Evolutionary conservation across 129 eudicot species (phyloP).

Genomic region (Glebionis coronaria): DNA sequence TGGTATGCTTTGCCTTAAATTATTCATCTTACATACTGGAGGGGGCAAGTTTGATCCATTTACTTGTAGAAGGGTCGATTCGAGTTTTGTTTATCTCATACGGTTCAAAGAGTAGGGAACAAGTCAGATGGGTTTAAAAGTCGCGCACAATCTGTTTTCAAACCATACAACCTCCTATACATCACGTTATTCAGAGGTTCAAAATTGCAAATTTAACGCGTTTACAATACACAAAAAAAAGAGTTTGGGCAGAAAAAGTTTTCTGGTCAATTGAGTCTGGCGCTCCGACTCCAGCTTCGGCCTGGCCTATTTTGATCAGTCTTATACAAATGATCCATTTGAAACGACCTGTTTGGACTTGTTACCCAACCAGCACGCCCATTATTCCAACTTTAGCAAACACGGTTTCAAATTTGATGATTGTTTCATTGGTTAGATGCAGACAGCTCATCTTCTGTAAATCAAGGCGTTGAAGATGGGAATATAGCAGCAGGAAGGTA

Average conservation of each 20-base stretch:
- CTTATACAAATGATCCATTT: constrained; percentile 9
- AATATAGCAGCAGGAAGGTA: constrained; percentile 51
- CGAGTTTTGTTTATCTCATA: constrained; percentile 1
- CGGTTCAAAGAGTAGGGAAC: background rate
- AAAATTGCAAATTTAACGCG: background rate
- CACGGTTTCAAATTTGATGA: constrained; percentile 6
- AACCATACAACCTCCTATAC: constrained; percentile 2
- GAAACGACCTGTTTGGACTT: background rate
- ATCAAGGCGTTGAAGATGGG: constrained; percentile 39
- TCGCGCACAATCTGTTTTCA: background rate
- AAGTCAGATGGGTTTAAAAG: background rate
- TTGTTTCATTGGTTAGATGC: constrained; percentile 45
- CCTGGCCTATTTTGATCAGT: background rate
- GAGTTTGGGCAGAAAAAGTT: background rate
- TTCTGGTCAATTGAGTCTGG: background rate
- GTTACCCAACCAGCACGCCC: background rate
- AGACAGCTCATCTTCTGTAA: constrained; percentile 37
- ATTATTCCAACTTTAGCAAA: background rate
- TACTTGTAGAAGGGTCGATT: background rate
- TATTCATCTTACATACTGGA: background rate
- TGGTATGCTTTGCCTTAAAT: constrained; percentile 37
- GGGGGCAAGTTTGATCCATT: background rate
- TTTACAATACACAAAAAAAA: background rate
- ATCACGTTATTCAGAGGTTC: background rate
- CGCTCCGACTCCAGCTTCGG: no score